phyloP scores from a whole-genome alignment of 768 basidiomycete genomes.

The Trametes villosa region DNA sequence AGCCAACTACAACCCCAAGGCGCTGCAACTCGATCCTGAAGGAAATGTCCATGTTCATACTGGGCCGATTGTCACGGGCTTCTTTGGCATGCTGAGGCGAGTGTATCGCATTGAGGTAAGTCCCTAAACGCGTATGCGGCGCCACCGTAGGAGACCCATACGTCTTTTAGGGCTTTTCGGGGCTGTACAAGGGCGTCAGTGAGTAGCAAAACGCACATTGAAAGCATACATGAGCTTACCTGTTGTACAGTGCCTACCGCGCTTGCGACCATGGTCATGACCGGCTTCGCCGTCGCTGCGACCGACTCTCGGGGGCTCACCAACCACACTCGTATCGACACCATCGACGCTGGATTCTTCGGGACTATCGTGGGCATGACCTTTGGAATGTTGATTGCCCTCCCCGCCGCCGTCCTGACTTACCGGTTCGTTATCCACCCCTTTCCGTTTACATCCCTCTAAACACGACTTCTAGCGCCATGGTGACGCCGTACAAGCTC shows the following conservation, averaged over 20 bases:
- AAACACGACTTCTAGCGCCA: slow-evolving; percentile 52
- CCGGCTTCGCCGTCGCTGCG: slow-evolving; percentile 59
- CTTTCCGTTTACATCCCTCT: not conserved
- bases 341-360: slow-evolving; percentile 60
- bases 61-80: slow-evolving; percentile 72
- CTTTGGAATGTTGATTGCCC: slow-evolving; percentile 64
- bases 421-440: slow-evolving; percentile 57
- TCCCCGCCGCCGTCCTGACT: slow-evolving; percentile 75
- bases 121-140: not conserved
- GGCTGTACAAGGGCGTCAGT: slow-evolving; percentile 84
- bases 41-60: slow-evolving; percentile 77
- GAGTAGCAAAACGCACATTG: slow-evolving; percentile 21
- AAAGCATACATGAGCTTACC: slow-evolving; percentile 29
- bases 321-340: slow-evolving; percentile 62
- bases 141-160: not conserved
- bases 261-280: slow-evolving; percentile 56
- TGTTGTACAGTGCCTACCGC: slow-evolving; percentile 50
- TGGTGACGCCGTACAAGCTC: slow-evolving; percentile 81
- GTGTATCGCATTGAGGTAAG: slow-evolving; percentile 75
- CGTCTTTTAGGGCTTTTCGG: slow-evolving; percentile 58
- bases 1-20: slow-evolving; percentile 81
- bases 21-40: slow-evolving; percentile 77
- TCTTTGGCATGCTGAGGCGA: slow-evolving; percentile 72
- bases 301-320: slow-evolving; percentile 61
- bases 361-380: slow-evolving; percentile 69